Evolutionary conservation across 2,329 filamentous ascomycete species (phyloP).

Genomic region (Ascocoryne sarcoides): DNA sequence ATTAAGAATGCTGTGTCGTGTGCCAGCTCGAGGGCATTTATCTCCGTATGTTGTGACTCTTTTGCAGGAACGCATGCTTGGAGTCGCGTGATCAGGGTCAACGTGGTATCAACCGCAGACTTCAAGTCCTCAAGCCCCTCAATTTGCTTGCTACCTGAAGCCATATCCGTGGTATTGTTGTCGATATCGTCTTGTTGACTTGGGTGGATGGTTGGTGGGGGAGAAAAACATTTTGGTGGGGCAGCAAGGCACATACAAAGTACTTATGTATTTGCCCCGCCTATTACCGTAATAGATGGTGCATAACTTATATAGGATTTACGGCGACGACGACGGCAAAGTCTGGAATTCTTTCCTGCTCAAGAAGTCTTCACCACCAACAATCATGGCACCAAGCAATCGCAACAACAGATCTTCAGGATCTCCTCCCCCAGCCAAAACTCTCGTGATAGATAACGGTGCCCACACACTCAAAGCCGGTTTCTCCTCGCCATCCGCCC

Average conservation of each 20-base stretch:
- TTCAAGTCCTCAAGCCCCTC: constrained; percentile 18
- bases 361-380: neutral
- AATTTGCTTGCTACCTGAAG: constrained; percentile 7
- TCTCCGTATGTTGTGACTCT: constrained; percentile 7
- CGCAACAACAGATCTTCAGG: constrained; percentile 44
- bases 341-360: neutral
- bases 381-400: constrained; percentile 15
- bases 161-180: constrained; percentile 8
- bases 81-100: constrained; percentile 20
- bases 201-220: neutral
- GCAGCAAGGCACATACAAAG: too few relatives aligned
- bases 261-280: neutral
- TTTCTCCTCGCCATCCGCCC: constrained; percentile 38
- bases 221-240: neutral
- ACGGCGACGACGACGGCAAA: too few relatives aligned
- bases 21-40: constrained; percentile 59
- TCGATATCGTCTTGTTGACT: neutral
- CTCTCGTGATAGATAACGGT: constrained; percentile 89
- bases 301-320: too few relatives aligned
- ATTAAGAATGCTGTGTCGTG: constrained; percentile 65
- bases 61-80: constrained; percentile 11
- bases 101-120: constrained; percentile 18
- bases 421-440: constrained; percentile 49
- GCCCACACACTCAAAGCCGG: constrained; percentile 88
- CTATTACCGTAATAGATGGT: too few relatives aligned